Evolutionary conservation across 148 eudicot species (phyloP), one percentile per base, ranked within the genome.

Genomic region (Rhododendron henanense): DNA sequence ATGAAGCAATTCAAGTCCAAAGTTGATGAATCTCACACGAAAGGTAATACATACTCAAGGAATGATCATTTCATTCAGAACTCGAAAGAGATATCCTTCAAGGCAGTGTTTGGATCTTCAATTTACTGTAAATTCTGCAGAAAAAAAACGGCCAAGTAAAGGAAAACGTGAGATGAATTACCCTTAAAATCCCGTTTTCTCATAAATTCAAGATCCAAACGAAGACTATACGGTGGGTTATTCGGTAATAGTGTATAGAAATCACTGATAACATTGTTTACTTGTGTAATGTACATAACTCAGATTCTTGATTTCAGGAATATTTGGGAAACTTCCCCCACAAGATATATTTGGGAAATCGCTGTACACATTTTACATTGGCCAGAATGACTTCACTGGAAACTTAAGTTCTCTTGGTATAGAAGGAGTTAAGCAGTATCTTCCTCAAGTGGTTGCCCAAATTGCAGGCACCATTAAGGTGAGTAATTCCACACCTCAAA

Each of bases 341-440:
- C 79, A 85, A 18, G 86, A 86, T 85, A 87, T 92, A 82, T 94
- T 97, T 80, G 92, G 93, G n/a, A 95, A 95, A 83, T 92, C 98
- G 2, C 85, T 95, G 0, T 97, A 94, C 89, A 95, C 98, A 48
- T 90, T 97, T 81, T 95, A 97, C 88, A 97, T 97, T 14, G 98
- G 99, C 47, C 99, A 97, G 85, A 97, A 97, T 86, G 99, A 97
- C 87, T 95, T 95, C 91, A 97, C 99, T 51, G 91, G 93, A 3
- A 89, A 93, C 75, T 86, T 97, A 61, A 88, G 88, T 2, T 69
- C 83, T 11, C 45, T 91, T 37, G 98, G 99, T 11, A 91, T 93
- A 4, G 75, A 51, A 71, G 98, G 95, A 19, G 96, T 93, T 48
- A 89, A 91, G 87, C 84, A 90, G 55, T 93, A 35, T 79, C 91